Evolutionary conservation across 2,329 filamentous ascomycete species (phyloP).

Genomic region (Paracamarosporium sp.): DNA sequence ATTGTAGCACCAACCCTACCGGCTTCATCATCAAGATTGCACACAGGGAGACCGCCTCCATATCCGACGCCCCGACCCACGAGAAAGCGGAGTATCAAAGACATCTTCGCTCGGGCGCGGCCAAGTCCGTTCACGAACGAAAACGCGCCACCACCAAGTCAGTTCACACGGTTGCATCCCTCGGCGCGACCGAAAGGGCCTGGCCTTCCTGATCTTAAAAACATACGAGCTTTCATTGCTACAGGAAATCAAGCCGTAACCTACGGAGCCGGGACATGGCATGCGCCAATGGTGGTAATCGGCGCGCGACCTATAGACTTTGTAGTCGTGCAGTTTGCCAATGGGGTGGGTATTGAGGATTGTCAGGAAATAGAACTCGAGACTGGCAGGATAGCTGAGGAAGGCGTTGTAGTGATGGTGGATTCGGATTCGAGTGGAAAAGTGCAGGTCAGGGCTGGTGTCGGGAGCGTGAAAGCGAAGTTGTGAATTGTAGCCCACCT

Average conservation of each 20-base stretch:
- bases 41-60: slow-evolving; percentile 41
- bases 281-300: slow-evolving; percentile 93
- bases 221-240: slow-evolving; percentile 79
- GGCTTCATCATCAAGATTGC: slow-evolving; percentile 42
- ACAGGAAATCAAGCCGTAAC: slow-evolving; percentile 83
- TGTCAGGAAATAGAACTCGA: slow-evolving; percentile 76
- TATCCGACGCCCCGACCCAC: slow-evolving; percentile 50
- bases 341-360: slow-evolving; percentile 82
- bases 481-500: slow-evolving; percentile 16
- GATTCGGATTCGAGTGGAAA: slow-evolving; percentile 40
- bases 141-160: slow-evolving; percentile 44
- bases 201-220: slow-evolving; percentile 74
- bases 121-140: slow-evolving; percentile 60
- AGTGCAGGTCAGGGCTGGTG: slow-evolving; percentile 44
- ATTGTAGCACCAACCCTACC: slow-evolving; percentile 83
- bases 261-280: slow-evolving; percentile 91
- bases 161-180: slow-evolving; percentile 35
- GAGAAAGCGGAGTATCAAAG: slow-evolving; percentile 36
- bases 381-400: slow-evolving; percentile 31
- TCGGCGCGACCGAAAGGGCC: slow-evolving; percentile 51
- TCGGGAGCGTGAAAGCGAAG: slow-evolving; percentile 40
- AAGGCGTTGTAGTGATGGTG: slow-evolving; percentile 43
- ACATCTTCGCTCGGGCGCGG: slow-evolving; percentile 51
- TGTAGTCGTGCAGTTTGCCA: slow-evolving; percentile 82
- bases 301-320: slow-evolving; percentile 78